phyloP scores from a whole-genome alignment of 2,329 filamentous ascomycete species.

The Beauveria caledonica region DNA sequence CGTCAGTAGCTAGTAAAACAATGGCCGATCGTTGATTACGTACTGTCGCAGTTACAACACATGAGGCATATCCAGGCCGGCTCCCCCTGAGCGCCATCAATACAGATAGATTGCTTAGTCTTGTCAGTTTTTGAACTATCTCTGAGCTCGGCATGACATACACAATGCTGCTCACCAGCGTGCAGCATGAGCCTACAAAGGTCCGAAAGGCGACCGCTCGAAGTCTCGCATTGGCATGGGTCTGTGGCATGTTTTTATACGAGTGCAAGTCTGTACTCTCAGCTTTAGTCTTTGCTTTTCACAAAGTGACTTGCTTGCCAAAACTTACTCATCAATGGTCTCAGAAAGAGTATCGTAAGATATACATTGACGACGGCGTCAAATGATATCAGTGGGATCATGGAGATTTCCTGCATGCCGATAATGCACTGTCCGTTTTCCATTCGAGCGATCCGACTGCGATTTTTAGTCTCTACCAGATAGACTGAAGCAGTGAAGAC shows the following conservation, averaged over 20 bases:
- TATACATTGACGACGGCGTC: slow-evolving; percentile 56
- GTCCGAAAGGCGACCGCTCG: slow-evolving; percentile 48
- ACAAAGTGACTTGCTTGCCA: neutral
- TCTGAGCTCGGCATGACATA: slow-evolving; percentile 23
- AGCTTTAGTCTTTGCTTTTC: neutral
- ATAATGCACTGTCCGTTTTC: slow-evolving; percentile 50
- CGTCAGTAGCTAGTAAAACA: neutral
- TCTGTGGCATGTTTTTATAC: slow-evolving; percentile 39
- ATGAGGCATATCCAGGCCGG: slow-evolving; percentile 58
- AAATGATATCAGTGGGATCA: slow-evolving; percentile 54
- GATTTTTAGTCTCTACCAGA: neutral
- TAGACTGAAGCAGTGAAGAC: slow-evolving; percentile 14
- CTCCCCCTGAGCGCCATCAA: slow-evolving; percentile 52
- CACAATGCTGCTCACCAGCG: slow-evolving; percentile 50
- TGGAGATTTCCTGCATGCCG: slow-evolving; percentile 49
- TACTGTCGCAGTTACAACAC: slow-evolving; percentile 57
- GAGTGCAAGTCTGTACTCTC: slow-evolving; percentile 41
- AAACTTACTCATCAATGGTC: slow-evolving; percentile 44
- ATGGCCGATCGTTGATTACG: slow-evolving; percentile 16
- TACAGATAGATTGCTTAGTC: slow-evolving; percentile 47
- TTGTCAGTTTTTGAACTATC: neutral
- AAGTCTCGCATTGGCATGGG: slow-evolving; percentile 33
- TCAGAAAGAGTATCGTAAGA: slow-evolving; percentile 53
- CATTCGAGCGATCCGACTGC: slow-evolving; percentile 48
- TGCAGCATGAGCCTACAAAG: slow-evolving; percentile 50